Evolutionary conservation across 2,329 filamentous ascomycete species (phyloP).

Genomic region (Gaeumannomyces sp.): DNA sequence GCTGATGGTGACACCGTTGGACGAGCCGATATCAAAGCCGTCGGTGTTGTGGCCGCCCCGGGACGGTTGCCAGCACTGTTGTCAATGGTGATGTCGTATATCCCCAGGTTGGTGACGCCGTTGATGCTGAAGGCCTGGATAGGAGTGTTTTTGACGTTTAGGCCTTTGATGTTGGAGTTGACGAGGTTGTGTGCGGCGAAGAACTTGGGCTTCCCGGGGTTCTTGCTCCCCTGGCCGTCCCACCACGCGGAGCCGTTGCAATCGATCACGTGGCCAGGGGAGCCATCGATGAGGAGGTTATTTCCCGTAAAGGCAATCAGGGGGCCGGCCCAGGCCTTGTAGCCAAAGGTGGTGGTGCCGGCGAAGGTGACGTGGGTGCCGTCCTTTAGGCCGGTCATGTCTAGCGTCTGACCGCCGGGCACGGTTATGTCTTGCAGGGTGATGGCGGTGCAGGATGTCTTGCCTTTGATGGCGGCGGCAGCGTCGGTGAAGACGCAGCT

Average conservation of each 20-base stretch:
- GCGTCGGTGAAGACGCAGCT: neutral
- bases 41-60: conserved; percentile 47
- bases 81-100: conserved; percentile 31
- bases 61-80: conserved; percentile 29
- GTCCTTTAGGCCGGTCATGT: conserved; percentile 45
- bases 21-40: conserved; percentile 50
- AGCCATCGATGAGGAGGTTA: conserved; percentile 46
- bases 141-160: conserved; percentile 36
- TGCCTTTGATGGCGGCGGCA: neutral
- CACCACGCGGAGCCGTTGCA: conserved; percentile 48
- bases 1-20: conserved; percentile 42
- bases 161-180: conserved; percentile 38
- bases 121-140: conserved; percentile 36
- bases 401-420: conserved; percentile 53
- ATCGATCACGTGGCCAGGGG: conserved; percentile 46
- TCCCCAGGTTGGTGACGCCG: conserved; percentile 25
- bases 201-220: conserved; percentile 51
- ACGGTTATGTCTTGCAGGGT: conserved; percentile 46
- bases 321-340: conserved; percentile 59
- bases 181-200: conserved; percentile 49
- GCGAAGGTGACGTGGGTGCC: conserved; percentile 51
- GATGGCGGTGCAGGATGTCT: conserved; percentile 49
- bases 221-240: conserved; percentile 53
- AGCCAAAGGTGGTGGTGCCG: conserved; percentile 61
- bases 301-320: conserved; percentile 55